Conservation (phyloP, 106 monocot genomes). For the Allium cepa region DNA sequence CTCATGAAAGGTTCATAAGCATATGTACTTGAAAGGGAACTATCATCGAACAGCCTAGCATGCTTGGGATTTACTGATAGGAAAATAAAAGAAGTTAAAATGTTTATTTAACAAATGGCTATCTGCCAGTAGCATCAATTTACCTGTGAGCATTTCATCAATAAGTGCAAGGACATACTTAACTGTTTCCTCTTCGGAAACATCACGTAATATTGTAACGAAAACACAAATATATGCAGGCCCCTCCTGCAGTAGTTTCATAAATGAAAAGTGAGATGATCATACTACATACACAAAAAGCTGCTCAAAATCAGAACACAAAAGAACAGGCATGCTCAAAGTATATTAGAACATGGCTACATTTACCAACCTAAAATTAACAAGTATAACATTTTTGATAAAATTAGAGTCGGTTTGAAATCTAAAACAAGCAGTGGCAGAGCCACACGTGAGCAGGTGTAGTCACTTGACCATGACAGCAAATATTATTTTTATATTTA, state of each 20-base stretch:
- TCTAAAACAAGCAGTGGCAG: no score
- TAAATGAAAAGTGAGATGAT: neutral
- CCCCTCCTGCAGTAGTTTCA: slow-evolving; percentile 62
- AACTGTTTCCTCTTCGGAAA: slow-evolving; percentile 83
- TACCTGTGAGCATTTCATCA: slow-evolving; percentile 96
- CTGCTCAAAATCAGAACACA: no score
- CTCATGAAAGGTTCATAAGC: slow-evolving; percentile 79
- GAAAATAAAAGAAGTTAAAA: neutral
- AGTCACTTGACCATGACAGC: no score
- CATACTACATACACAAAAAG: no score
- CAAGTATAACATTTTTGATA: no score
- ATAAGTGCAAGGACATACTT: slow-evolving; percentile 95
- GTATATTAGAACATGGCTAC: no score
- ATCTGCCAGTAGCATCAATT: neutral
- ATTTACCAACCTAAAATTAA: no score
- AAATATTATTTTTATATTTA: no score
- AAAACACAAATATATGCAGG: slow-evolving; percentile 72
- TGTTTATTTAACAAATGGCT: neutral
- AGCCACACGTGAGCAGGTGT: no score
- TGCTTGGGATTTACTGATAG: slow-evolving; percentile 83
- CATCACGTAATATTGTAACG: slow-evolving; percentile 70
- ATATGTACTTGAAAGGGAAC: slow-evolving; percentile 61
- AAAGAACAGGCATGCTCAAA: no score
- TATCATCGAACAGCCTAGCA: slow-evolving; percentile 83
- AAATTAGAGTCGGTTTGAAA: no score